Percentiles rank a stretch among this genome's conserved stretches.
phyloP scores from a whole-genome alignment of 2,329 filamentous ascomycete species.

The Ascochyta pisi region DNA sequence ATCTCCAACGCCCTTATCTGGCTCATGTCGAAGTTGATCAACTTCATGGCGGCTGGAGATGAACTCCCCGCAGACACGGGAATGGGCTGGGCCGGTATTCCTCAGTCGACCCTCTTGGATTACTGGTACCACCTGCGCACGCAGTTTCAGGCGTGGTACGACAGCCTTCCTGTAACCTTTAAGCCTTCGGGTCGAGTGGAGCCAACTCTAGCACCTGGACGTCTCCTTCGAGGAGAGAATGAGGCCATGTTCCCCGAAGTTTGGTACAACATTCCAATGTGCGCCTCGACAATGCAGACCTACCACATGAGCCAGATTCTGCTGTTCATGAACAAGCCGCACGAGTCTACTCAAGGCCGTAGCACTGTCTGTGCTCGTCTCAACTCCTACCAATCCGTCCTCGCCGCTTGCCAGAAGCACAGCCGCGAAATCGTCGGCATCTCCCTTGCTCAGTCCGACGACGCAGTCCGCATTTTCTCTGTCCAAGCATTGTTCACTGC shows the following conservation, averaged over 20 bases:
- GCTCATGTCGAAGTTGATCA: conserved; percentile 71
- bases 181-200: conserved; percentile 61
- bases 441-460: conserved; percentile 62
- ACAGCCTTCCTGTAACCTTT: conserved; percentile 66
- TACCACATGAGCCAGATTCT: conserved; percentile 71
- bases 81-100: conserved; percentile 54
- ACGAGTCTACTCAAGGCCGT: conserved; percentile 60
- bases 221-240: conserved; percentile 32
- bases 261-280: conserved; percentile 70
- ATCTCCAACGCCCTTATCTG: conserved; percentile 70
- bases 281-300: conserved; percentile 69
- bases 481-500: conserved; percentile 68
- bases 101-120: conserved; percentile 58
- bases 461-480: conserved; percentile 64
- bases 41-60: conserved; percentile 67
- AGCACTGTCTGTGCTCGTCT: conserved; percentile 62
- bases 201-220: conserved; percentile 36
- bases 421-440: conserved; percentile 69
- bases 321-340: conserved; percentile 65
- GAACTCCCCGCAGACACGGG: conserved; percentile 51
- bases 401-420: conserved; percentile 62
- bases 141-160: conserved; percentile 66
- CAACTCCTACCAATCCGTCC: conserved; percentile 63
- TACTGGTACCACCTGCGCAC: conserved; percentile 63
- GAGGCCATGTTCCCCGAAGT: conserved; percentile 61